These are phyloP conservation scores for Claviceps sp. DNA, from an alignment of 2,329 filamentous ascomycete genomes.

Conservation along the genomic window DNA sequence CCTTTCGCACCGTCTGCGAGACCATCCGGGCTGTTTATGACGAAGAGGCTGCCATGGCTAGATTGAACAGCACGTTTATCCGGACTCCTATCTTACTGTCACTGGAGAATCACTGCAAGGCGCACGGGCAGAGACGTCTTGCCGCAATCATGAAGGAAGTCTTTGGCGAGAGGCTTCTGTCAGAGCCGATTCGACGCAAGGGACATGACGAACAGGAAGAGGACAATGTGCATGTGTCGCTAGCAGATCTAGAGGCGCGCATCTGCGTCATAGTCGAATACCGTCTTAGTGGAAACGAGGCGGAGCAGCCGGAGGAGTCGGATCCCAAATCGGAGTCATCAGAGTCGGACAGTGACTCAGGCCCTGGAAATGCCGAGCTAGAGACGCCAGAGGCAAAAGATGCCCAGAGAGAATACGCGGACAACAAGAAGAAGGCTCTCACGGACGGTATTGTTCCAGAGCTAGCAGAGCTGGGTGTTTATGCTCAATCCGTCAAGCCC, in stretches of 20 bases:
- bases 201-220: constrained; percentile 42
- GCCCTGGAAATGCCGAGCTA: constrained; percentile 20
- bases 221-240: constrained; percentile 37
- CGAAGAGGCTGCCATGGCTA: constrained; percentile 34
- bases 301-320: neutral
- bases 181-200: constrained; percentile 40
- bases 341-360: constrained; percentile 19
- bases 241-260: constrained; percentile 47
- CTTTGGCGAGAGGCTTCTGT: constrained; percentile 46
- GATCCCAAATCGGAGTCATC: neutral
- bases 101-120: constrained; percentile 53
- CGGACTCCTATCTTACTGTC: constrained; percentile 50
- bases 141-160: constrained; percentile 53
- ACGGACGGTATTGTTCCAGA: constrained; percentile 46
- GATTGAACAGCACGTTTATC: constrained; percentile 19
- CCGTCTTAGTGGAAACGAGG: constrained; percentile 33
- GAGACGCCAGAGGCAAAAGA: constrained; percentile 30
- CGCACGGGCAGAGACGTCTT: constrained; percentile 45
- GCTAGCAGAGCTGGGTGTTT: constrained; percentile 51
- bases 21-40: constrained; percentile 50
- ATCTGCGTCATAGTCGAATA: constrained; percentile 57
- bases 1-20: constrained; percentile 52
- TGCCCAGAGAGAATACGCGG: constrained; percentile 39
- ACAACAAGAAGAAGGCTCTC: constrained; percentile 37
- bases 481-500: constrained; percentile 58